Evolutionary conservation across 2,329 filamentous ascomycete genomes (phyloP).

Genomic region (Apiospora malaysiana): DNA sequence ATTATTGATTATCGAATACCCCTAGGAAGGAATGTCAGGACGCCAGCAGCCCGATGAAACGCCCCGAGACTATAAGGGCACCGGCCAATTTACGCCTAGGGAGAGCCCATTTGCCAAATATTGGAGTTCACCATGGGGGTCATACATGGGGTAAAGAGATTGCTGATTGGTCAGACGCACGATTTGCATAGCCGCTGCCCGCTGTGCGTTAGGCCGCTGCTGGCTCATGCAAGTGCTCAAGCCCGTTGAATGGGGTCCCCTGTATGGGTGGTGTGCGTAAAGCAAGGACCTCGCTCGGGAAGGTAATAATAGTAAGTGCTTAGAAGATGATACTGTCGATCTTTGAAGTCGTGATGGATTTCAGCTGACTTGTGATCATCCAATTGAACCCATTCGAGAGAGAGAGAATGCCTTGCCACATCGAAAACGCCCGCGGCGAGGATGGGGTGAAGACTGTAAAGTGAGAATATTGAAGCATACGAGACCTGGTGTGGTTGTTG

Average conservation of each 20-base stretch:
- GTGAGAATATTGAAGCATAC: background rate
- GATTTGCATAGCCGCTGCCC: slow-evolving; percentile 46
- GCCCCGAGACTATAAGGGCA: slow-evolving; percentile 3
- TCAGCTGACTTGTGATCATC: slow-evolving; percentile 1
- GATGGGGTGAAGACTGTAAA: background rate
- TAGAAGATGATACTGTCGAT: background rate
- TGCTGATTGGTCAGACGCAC: slow-evolving; percentile 39
- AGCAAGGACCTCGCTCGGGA: slow-evolving; percentile 3
- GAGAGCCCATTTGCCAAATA: slow-evolving; percentile 10
- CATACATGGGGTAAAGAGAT: slow-evolving; percentile 36
- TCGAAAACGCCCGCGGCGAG: background rate
- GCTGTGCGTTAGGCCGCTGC: slow-evolving; percentile 43
- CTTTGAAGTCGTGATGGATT: background rate
- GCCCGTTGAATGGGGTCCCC: slow-evolving; percentile 34
- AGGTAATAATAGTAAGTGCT: slow-evolving; percentile 9
- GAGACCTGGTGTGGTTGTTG: background rate
- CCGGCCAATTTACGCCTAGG: slow-evolving; percentile 13
- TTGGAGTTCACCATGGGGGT: slow-evolving; percentile 29
- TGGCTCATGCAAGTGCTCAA: slow-evolving; percentile 43
- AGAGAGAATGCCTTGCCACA: background rate
- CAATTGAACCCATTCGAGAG: background rate
- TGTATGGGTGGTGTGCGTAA: slow-evolving; percentile 14
- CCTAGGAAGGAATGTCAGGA: background rate
- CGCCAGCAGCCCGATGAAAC: slow-evolving; percentile 17
- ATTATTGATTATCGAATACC: slow-evolving; percentile 8